These are phyloP conservation scores for Cryptococcus sp. DNA, from an alignment of 1,284 basidiomycete species.

Conservation along the genomic window DNA sequence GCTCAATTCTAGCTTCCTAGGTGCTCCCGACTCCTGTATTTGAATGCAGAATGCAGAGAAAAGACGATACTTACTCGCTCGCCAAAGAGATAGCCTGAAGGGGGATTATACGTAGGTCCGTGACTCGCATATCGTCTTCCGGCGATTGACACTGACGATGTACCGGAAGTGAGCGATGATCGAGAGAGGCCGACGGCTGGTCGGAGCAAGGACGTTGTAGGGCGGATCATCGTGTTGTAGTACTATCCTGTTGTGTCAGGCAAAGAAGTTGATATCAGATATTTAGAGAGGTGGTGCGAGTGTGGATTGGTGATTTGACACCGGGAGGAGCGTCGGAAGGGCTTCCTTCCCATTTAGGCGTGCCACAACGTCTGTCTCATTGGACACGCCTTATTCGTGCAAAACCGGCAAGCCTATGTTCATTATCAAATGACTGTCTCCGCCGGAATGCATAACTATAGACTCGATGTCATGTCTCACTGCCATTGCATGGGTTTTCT, in stretches of 20 bases:
- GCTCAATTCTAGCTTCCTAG: not conserved
- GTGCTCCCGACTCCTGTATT: not conserved
- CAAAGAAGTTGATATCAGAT: not conserved
- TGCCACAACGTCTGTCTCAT: no score
- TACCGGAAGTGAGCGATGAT: not conserved
- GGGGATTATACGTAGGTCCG: slow-evolving; percentile 81
- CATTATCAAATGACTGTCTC: no score
- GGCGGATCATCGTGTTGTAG: not conserved
- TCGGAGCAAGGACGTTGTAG: slow-evolving; percentile 8
- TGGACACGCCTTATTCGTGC: no score
- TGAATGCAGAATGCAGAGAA: not conserved
- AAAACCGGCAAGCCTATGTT: no score
- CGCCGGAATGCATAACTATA: no score
- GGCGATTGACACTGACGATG: slow-evolving; percentile 10
- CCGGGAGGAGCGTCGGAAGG: no score
- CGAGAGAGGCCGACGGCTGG: slow-evolving; percentile 2
- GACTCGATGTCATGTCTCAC: no score
- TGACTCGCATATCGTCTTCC: slow-evolving; percentile 60
- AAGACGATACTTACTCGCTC: slow-evolving; percentile 68
- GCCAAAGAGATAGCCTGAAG: slow-evolving; percentile 80
- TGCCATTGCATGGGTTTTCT: no score
- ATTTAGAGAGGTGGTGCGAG: not conserved
- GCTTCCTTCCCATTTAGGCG: no score
- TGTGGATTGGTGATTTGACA: no score
- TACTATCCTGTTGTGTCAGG: not conserved